Conservation (phyloP, 2,329 filamentous ascomycete species). For the Pleurostoma richardsiae region DNA sequence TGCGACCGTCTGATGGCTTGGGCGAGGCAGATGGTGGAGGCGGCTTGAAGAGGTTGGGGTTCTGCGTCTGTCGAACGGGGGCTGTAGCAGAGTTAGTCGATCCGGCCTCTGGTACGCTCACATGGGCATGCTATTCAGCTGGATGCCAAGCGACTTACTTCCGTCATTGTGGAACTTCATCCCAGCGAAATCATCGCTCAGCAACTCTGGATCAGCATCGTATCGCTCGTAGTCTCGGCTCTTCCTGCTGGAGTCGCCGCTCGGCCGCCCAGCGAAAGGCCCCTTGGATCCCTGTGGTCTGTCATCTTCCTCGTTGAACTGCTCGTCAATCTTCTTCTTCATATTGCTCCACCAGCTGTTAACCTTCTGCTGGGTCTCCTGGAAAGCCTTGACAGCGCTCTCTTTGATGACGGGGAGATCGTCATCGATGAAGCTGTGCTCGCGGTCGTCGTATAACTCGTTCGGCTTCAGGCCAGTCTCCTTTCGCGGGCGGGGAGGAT, state of each 20-base stretch:
- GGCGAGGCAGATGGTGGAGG: constrained; percentile 48
- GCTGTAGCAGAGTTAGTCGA: constrained; percentile 28
- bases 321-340: constrained; percentile 90
- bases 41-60: constrained; percentile 76
- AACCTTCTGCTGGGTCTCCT: constrained; percentile 89
- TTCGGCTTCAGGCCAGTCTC: constrained; percentile 50
- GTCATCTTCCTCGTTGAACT: constrained; percentile 68
- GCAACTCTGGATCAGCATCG: constrained; percentile 86
- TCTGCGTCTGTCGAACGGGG: constrained; percentile 52
- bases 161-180: constrained; percentile 60
- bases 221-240: constrained; percentile 90
- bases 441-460: constrained; percentile 60
- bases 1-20: constrained; percentile 40
- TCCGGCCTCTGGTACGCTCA: not conserved
- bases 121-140: not conserved
- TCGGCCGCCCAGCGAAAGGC: constrained; percentile 40
- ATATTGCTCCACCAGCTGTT: constrained; percentile 89
- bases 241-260: constrained; percentile 58
- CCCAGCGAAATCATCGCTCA: constrained; percentile 82
- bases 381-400: constrained; percentile 89
- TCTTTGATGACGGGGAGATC: constrained; percentile 90
- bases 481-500: constrained; percentile 32
- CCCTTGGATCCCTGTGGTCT: constrained; percentile 25
- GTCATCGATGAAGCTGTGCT: constrained; percentile 92
- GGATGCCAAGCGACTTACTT: constrained; percentile 38